Evolutionary conservation across 176 grass and related monocot genomes (phyloP).

Genomic region (Dactylis glomerata): DNA sequence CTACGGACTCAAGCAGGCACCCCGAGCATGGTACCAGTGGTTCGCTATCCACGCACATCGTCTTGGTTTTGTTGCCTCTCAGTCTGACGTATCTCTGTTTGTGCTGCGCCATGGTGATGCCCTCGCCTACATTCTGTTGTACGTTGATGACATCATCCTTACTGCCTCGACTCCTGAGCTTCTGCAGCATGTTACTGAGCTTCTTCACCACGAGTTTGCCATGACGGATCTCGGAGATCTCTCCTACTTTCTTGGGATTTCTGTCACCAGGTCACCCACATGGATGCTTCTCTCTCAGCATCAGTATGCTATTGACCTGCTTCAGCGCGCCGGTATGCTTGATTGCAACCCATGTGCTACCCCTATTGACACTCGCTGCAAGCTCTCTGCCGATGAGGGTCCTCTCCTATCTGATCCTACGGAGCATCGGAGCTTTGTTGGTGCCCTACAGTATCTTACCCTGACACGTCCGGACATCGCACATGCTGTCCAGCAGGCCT

Average conservation of each 20-base stretch:
- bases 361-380: background rate
- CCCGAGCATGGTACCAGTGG: background rate
- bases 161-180: background rate
- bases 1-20: background rate
- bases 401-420: too few species aligned
- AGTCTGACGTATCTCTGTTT: background rate
- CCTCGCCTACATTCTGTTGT: background rate
- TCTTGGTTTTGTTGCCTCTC: background rate
- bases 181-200: background rate
- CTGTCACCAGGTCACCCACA: background rate
- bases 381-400: background rate
- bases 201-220: background rate
- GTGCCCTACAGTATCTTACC: too few species aligned
- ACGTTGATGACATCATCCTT: background rate
- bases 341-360: background rate
- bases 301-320: background rate
- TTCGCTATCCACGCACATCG: background rate
- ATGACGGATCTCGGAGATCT: background rate
- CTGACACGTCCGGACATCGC: too few species aligned
- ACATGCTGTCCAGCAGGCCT: too few species aligned
- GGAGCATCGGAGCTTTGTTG: too few species aligned
- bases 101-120: background rate
- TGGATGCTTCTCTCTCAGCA: background rate
- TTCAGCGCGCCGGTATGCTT: background rate
- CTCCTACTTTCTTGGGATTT: background rate